These are phyloP conservation scores for Arbutus unedo DNA, from an alignment of 148 eudicot species.

Conservation along the genomic window DNA sequence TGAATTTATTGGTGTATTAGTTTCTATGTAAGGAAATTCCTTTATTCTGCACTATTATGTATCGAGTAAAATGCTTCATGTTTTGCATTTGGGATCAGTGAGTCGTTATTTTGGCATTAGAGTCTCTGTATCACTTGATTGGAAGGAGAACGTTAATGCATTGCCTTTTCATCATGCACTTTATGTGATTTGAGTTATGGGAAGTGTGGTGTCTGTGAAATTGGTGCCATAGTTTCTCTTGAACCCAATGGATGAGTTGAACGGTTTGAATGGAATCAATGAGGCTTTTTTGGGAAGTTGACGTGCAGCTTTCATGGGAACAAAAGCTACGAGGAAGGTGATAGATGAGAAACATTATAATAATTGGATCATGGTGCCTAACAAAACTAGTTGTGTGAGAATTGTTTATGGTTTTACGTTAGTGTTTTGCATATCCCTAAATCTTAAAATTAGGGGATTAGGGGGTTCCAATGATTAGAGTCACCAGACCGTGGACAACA, in stretches of 20 bases:
- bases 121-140: background rate
- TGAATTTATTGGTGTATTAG: background rate
- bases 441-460: background rate
- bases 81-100: background rate
- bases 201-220: background rate
- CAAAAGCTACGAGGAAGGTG: background rate
- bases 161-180: background rate
- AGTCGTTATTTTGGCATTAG: background rate
- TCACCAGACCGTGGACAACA: background rate
- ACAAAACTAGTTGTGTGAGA: background rate
- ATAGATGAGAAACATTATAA: background rate
- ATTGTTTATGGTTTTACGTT: background rate
- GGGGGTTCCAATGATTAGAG: background rate
- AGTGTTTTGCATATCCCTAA: background rate
- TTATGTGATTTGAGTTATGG: background rate
- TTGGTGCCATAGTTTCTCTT: background rate
- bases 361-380: background rate
- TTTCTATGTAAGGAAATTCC: background rate
- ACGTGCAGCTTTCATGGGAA: background rate
- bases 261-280: background rate
- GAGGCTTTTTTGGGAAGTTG: background rate
- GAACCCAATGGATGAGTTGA: background rate
- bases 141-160: background rate
- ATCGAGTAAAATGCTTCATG: background rate
- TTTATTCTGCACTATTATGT: background rate